Evolutionary conservation across 352 stramenopile species (phyloP).

Genomic region (Phytophthora pluvialis): DNA sequence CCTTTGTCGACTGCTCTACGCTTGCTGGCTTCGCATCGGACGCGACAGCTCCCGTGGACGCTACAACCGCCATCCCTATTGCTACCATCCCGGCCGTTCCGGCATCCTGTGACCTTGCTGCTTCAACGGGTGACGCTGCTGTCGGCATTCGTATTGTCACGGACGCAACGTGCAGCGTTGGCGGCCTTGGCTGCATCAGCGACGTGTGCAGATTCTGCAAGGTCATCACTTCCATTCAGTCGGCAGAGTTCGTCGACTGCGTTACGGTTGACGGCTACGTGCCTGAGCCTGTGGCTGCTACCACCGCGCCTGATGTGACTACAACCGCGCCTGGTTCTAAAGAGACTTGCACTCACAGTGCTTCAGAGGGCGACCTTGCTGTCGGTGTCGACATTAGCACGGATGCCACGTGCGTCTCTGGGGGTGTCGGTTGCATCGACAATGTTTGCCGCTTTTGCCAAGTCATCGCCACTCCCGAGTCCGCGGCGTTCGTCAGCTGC

Average conservation of each 20-base stretch:
- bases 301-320: not conserved
- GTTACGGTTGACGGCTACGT: conserved; percentile 13
- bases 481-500: conserved; percentile 28
- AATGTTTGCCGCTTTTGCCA: conserved; percentile 51
- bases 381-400: conserved; percentile 39
- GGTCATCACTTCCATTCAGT: conserved; percentile 30
- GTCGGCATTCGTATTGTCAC: conserved; percentile 38
- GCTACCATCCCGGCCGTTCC: not conserved
- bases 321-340: conserved; percentile 2
- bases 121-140: conserved; percentile 28
- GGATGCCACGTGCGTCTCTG: conserved; percentile 30
- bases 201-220: conserved; percentile 52
- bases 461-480: conserved; percentile 24
- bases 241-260: conserved; percentile 29
- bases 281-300: conserved; percentile 7
- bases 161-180: conserved; percentile 30
- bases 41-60: not conserved
- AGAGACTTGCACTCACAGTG: conserved; percentile 9
- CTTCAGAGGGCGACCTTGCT: conserved; percentile 34
- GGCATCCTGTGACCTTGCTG: conserved; percentile 10
- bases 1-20: conserved; percentile 24
- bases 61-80: not conserved
- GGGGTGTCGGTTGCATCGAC: conserved; percentile 47
- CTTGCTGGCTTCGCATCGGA: conserved; percentile 2
- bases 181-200: conserved; percentile 43